phyloP scores from a whole-genome alignment of 2,329 filamentous ascomycete species.

The Trichoderma sp. region DNA sequence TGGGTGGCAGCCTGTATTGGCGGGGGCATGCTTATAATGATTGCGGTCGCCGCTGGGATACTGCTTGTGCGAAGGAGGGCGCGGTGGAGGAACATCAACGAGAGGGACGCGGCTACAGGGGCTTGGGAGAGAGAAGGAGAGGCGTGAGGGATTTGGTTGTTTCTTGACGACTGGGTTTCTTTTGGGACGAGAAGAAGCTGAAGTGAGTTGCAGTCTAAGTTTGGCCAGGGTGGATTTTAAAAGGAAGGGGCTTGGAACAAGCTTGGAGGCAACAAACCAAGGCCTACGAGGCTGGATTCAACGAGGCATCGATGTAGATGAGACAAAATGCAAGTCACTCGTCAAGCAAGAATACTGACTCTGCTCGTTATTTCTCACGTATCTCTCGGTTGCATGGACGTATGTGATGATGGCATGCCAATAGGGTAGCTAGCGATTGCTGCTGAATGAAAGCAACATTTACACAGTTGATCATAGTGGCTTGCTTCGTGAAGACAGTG shows the following conservation, averaged over 20 bases:
- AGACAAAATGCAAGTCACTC: not conserved
- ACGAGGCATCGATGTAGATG: not conserved
- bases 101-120: not conserved
- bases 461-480: not conserved
- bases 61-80: slow-evolving; percentile 4
- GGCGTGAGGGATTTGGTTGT: not conserved
- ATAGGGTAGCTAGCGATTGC: not conserved
- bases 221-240: not conserved
- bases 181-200: not conserved
- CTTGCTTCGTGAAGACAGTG: not conserved
- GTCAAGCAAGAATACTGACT: not conserved
- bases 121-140: not conserved
- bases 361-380: not conserved
- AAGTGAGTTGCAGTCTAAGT: not conserved
- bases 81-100: not conserved
- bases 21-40: slow-evolving; percentile 9
- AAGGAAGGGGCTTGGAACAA: not conserved
- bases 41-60: not conserved
- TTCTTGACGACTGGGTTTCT: not conserved
- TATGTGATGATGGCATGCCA: not conserved
- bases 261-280: not conserved
- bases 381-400: not conserved
- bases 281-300: not conserved
- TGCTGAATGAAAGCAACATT: not conserved
- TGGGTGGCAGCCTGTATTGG: slow-evolving; percentile 11